Conservation (phyloP, 306 rosid species). For the Sindora glabra region DNA sequence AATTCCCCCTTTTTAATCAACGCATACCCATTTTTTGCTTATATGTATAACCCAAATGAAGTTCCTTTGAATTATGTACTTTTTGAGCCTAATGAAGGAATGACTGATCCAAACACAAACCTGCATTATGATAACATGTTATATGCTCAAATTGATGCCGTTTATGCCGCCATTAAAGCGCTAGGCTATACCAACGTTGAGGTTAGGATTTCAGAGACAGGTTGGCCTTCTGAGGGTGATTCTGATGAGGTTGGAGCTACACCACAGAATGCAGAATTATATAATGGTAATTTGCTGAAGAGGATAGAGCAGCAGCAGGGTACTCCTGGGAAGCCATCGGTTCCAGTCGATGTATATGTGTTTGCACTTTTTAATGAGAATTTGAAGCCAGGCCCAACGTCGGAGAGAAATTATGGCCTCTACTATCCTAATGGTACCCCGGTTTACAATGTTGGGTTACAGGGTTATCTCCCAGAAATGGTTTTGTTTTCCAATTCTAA, state of each 20-base stretch:
- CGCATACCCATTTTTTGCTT: constrained; percentile 79
- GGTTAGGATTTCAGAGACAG: constrained; percentile 76
- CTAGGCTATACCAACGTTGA: constrained; percentile 55
- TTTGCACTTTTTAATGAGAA: constrained; percentile 87
- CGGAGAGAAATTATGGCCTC: constrained; percentile 88
- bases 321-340: constrained; percentile 71
- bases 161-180: constrained; percentile 60
- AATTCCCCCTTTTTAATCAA: constrained; percentile 65
- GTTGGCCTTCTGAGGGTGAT: constrained; percentile 92
- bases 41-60: constrained; percentile 50
- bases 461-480: constrained; percentile 48
- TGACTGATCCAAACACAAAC: constrained; percentile 51
- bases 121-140: constrained; percentile 81
- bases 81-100: constrained; percentile 65
- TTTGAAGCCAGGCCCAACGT: constrained; percentile 62
- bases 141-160: constrained; percentile 85
- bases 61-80: constrained; percentile 50
- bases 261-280: constrained; percentile 55
- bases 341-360: constrained; percentile 65
- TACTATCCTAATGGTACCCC: constrained; percentile 71
- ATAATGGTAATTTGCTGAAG: constrained; percentile 57
- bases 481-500: constrained; percentile 30
- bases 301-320: constrained; percentile 46
- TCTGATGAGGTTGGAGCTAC: constrained; percentile 63
- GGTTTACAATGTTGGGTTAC: constrained; percentile 63